A percentile compares a stretch with the other conserved stretches of the same genome.
phyloP scores from a whole-genome alignment of 208 protist genomes.

The Plasmodiophora brassicae region DNA sequence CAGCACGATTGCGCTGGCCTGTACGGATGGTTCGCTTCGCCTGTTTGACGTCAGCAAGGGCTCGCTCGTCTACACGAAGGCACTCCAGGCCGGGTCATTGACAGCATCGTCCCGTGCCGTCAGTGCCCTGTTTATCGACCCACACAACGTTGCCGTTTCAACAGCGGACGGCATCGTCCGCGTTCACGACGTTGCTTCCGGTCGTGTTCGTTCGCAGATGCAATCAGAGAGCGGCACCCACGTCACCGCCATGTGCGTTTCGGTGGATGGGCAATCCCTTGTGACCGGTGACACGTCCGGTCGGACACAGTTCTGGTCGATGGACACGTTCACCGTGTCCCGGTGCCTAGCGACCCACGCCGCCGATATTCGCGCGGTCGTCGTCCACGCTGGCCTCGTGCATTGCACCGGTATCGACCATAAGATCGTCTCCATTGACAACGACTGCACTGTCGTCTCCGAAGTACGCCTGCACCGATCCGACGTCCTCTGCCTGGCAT shows the following conservation, averaged over 20 bases:
- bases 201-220: not conserved
- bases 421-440: not conserved
- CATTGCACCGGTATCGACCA: not conserved
- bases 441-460: not conserved
- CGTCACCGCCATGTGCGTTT: not conserved
- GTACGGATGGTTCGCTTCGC: constrained; percentile 1
- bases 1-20: not conserved
- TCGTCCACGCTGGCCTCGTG: not conserved
- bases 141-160: not conserved
- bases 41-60: not conserved
- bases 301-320: not conserved
- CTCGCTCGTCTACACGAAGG: not conserved
- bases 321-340: not conserved
- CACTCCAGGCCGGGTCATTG: not conserved
- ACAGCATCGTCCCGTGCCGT: not conserved
- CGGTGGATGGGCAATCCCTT: not conserved
- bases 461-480: not conserved
- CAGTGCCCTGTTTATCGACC: not conserved
- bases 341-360: not conserved
- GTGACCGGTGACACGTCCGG: not conserved
- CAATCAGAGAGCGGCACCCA: not conserved
- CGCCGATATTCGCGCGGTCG: not conserved
- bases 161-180: not conserved
- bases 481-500: not conserved
- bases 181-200: not conserved